A percentile compares a stretch with the other conserved stretches of the same genome.
These are phyloP conservation scores for Fusarium floridanum DNA, from an alignment of 2,329 filamentous ascomycete genomes.

Conservation along the genomic window DNA sequence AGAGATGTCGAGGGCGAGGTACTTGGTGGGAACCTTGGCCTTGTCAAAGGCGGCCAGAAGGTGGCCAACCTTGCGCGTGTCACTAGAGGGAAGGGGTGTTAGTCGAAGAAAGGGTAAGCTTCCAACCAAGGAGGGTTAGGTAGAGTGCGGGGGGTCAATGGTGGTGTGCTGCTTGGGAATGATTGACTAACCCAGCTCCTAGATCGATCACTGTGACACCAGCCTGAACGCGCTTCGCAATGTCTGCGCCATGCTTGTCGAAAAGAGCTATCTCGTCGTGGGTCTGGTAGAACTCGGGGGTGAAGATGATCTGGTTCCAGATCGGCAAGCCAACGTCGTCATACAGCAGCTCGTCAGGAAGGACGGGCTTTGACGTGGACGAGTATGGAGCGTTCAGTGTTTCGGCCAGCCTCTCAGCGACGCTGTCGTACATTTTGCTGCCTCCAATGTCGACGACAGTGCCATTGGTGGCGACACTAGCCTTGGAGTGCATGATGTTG, in stretches of 20 bases:
- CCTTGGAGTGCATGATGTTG: constrained; percentile 28
- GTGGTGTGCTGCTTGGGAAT: constrained; percentile 9
- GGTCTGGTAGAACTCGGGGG: constrained; percentile 56
- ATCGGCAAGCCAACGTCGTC: constrained; percentile 54
- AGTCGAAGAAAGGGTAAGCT: constrained; percentile 36
- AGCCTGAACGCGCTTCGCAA: constrained; percentile 48
- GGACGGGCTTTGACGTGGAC: constrained; percentile 42
- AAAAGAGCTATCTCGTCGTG: constrained; percentile 56
- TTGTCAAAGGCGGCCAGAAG: constrained; percentile 53
- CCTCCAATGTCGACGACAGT: constrained; percentile 56
- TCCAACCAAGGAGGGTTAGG: constrained; percentile 25
- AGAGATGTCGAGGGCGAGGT: constrained; percentile 58
- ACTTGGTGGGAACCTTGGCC: constrained; percentile 47
- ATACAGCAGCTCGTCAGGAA: constrained; percentile 58
- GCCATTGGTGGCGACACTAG: constrained; percentile 46
- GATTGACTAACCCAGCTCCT: constrained; percentile 56
- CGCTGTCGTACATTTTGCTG: constrained; percentile 47
- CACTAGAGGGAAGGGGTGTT: constrained; percentile 44
- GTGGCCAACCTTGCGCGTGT: constrained; percentile 57
- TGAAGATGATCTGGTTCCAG: constrained; percentile 58
- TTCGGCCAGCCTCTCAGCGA: constrained; percentile 46
- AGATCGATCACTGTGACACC: constrained; percentile 56
- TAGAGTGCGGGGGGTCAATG: constrained; percentile 23
- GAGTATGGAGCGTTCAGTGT: constrained; percentile 44
- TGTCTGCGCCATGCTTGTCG: constrained; percentile 51